Evolutionary conservation across 2,329 filamentous ascomycete species (phyloP).

Genomic region (Cercospora sp.): DNA sequence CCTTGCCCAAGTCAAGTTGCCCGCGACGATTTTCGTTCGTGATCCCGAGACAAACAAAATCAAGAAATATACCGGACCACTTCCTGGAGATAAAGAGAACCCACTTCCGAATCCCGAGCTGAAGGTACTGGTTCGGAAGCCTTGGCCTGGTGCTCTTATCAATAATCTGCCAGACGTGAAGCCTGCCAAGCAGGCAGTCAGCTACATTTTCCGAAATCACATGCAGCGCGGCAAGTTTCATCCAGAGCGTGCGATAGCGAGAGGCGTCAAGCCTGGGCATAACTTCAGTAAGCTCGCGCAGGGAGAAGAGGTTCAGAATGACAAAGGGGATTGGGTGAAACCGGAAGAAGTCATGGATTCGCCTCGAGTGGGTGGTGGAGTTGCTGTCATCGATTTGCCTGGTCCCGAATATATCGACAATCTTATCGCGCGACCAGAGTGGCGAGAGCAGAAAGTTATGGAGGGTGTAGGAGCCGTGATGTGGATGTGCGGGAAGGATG

Average conservation of each 20-base stretch:
- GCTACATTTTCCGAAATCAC: slow-evolving; percentile 81
- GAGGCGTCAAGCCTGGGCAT: slow-evolving; percentile 63
- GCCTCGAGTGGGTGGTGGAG: slow-evolving; percentile 65
- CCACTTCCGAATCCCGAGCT: slow-evolving; percentile 59
- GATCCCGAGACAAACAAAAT: slow-evolving; percentile 63
- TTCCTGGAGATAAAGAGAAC: slow-evolving; percentile 53
- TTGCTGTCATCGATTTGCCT: slow-evolving; percentile 80
- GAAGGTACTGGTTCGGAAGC: slow-evolving; percentile 70
- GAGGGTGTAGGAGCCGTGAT: slow-evolving; percentile 67
- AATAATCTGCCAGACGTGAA: slow-evolving; percentile 66
- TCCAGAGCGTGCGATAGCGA: slow-evolving; percentile 59
- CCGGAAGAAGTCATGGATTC: slow-evolving; percentile 83
- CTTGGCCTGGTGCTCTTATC: slow-evolving; percentile 74
- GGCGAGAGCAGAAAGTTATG: slow-evolving; percentile 66
- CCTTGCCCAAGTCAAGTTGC: slow-evolving; percentile 66
- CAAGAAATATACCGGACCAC: slow-evolving; percentile 68
- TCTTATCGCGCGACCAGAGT: slow-evolving; percentile 71
- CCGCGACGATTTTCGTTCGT: slow-evolving; percentile 69
- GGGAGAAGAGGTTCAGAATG: slow-evolving; percentile 64
- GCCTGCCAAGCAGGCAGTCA: slow-evolving; percentile 69
- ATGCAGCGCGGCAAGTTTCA: slow-evolving; percentile 80
- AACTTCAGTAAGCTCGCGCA: slow-evolving; percentile 62
- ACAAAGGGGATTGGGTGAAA: slow-evolving; percentile 69
- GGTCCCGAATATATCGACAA: slow-evolving; percentile 67
- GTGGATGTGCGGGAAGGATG: slow-evolving; percentile 75